Conservation (phyloP, 2,329 filamentous ascomycete species). For the Fusarium longipes region DNA sequence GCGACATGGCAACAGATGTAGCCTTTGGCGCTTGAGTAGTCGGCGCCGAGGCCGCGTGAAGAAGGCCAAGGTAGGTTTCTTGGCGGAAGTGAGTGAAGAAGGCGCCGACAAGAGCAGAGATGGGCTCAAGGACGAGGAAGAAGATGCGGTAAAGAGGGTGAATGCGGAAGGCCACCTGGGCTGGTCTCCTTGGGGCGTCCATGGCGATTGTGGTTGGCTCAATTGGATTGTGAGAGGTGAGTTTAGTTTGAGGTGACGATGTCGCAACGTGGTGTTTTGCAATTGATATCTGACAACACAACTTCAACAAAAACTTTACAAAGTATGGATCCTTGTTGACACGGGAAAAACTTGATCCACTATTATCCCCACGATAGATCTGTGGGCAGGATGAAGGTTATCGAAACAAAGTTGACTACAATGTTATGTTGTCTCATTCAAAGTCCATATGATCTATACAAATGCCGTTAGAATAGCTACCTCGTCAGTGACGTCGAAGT, state of each 20-base stretch:
- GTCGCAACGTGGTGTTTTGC: conserved; percentile 24
- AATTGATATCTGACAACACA: background rate
- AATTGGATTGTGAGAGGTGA: conserved; percentile 3
- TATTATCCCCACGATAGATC: conserved; percentile 20
- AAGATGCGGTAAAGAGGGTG: conserved; percentile 75
- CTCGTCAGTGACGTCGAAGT: no score
- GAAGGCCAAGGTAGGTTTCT: conserved; percentile 71
- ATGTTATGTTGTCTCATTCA: no score
- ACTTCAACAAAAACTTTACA: conserved; percentile 12
- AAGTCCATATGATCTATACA: no score
- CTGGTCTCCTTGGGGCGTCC: conserved; percentile 36
- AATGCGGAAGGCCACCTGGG: conserved; percentile 58
- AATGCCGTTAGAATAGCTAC: background rate
- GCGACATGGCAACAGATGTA: conserved; percentile 75
- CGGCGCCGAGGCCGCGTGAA: conserved; percentile 63
- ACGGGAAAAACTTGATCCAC: conserved; percentile 47
- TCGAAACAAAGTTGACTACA: background rate
- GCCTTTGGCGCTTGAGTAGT: conserved; percentile 61
- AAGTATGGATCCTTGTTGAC: conserved; percentile 23
- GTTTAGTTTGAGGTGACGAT: background rate
- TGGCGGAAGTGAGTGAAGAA: conserved; percentile 64
- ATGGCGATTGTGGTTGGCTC: conserved; percentile 25
- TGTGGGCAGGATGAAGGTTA: background rate
- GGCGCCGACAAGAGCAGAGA: conserved; percentile 64
- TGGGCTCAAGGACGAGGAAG: conserved; percentile 78